Conservation (phyloP, 2,329 filamentous ascomycete genomes). For the Pestalotiopsis sp. region DNA sequence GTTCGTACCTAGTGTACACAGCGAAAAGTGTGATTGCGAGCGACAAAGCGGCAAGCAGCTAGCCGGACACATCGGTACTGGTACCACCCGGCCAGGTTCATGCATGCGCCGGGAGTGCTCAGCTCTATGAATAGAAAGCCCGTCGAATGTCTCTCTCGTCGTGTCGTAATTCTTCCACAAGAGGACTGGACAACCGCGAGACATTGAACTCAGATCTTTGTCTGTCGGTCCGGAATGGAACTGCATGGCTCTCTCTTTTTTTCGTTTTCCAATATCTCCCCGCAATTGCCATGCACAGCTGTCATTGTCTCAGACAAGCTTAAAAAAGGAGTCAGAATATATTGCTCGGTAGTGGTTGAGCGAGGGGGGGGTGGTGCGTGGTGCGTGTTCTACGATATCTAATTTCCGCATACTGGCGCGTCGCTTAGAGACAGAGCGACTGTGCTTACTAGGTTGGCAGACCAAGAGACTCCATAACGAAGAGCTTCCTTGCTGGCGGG, state of each 20-base stretch:
- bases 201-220: slow-evolving; percentile 4
- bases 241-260: not conserved
- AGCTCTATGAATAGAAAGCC: slow-evolving; percentile 3
- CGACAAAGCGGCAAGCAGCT: slow-evolving; percentile 9
- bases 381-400: not conserved
- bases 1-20: not conserved
- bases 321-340: slow-evolving; percentile 8
- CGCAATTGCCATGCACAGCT: slow-evolving; percentile 8
- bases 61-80: not conserved
- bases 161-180: not conserved
- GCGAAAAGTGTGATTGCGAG: not conserved
- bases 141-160: not conserved
- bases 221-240: not conserved
- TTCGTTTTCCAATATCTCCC: not conserved
- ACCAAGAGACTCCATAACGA: not conserved
- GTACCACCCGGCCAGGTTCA: not conserved
- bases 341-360: slow-evolving; percentile 11
- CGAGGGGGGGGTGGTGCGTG: not conserved
- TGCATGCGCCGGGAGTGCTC: not conserved
- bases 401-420: slow-evolving; percentile 11
- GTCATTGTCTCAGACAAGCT: slow-evolving; percentile 13
- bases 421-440: slow-evolving; percentile 1
- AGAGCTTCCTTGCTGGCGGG: not conserved
- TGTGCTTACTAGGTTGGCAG: not conserved
- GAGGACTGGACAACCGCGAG: slow-evolving; percentile 3